Percentiles rank a stretch among this genome's conserved stretches.
These are phyloP conservation scores for Eleusine coracana DNA, from an alignment of 176 grass and related monocot species.

Conservation along the genomic window DNA sequence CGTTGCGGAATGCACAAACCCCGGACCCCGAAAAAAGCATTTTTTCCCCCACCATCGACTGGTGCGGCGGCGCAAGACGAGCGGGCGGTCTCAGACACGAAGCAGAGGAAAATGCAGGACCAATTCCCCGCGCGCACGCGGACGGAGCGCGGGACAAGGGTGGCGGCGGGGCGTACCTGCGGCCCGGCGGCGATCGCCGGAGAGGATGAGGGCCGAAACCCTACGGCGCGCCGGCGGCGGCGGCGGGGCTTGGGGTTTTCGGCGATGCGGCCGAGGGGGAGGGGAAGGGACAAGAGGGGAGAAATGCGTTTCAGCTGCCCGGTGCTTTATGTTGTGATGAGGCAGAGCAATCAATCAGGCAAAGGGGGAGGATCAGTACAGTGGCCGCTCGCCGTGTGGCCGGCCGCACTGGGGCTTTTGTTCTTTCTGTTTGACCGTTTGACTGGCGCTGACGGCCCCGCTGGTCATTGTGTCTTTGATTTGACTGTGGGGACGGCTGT, in stretches of 20 bases:
- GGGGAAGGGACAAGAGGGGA: background rate
- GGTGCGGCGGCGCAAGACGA: too few relatives aligned
- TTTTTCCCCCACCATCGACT: too few relatives aligned
- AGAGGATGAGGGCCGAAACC: background rate
- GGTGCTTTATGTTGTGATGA: background rate
- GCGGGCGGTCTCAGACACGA: background rate
- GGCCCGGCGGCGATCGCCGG: background rate
- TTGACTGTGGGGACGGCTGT: background rate
- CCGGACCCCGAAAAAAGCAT: too few relatives aligned
- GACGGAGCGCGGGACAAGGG: background rate
- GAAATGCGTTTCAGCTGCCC: background rate
- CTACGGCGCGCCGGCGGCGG: background rate
- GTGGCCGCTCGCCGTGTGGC: background rate
- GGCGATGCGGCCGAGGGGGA: background rate
- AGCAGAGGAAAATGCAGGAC: conserved; percentile 16
- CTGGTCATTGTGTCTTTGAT: background rate
- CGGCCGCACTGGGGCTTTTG: too few relatives aligned
- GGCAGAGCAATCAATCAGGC: background rate
- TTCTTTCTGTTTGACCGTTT: background rate
- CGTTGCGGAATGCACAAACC: background rate
- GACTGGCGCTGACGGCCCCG: background rate
- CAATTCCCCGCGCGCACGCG: background rate
- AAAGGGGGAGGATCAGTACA: background rate
- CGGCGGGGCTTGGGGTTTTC: background rate
- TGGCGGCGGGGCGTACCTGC: conserved; percentile 4